These are phyloP conservation scores for Angophora floribunda DNA, from an alignment of 345 rosid species.

Conservation along the genomic window DNA sequence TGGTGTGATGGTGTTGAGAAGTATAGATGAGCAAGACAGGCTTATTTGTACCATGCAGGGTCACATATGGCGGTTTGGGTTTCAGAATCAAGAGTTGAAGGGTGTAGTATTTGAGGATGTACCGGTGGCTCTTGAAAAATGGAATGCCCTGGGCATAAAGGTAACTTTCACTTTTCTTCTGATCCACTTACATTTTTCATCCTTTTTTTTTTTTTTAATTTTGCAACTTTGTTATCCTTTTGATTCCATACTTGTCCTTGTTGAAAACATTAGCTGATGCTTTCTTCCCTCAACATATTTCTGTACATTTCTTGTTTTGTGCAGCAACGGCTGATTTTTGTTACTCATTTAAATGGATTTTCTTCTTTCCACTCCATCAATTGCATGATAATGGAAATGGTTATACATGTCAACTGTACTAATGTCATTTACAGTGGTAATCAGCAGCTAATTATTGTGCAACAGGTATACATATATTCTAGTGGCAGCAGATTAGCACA, in stretches of 20 bases:
- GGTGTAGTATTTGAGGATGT: conserved; percentile 84
- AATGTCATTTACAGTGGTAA: neutral
- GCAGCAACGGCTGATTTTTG: neutral
- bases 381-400: neutral
- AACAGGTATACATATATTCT: conserved; percentile 88
- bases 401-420: neutral
- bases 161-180: conserved; percentile 14
- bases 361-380: neutral
- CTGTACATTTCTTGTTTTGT: neutral
- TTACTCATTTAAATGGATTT: neutral
- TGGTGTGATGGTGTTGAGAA: neutral
- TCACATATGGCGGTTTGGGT: conserved; percentile 95
- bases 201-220: neutral
- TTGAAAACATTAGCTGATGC: neutral
- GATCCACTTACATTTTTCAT: neutral
- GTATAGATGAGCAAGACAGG: neutral
- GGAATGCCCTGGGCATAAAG: conserved; percentile 82
- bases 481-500: conserved; percentile 96
- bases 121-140: conserved; percentile 72
- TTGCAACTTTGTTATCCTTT: neutral
- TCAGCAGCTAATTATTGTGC: neutral
- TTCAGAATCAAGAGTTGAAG: conserved; percentile 52
- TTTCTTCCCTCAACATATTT: neutral
- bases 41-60: conserved; percentile 41
- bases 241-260: neutral